These are phyloP conservation scores for Acaromyces ingoldii DNA, from an alignment of 1,284 basidiomycete genomes.

Conservation along the genomic window DNA sequence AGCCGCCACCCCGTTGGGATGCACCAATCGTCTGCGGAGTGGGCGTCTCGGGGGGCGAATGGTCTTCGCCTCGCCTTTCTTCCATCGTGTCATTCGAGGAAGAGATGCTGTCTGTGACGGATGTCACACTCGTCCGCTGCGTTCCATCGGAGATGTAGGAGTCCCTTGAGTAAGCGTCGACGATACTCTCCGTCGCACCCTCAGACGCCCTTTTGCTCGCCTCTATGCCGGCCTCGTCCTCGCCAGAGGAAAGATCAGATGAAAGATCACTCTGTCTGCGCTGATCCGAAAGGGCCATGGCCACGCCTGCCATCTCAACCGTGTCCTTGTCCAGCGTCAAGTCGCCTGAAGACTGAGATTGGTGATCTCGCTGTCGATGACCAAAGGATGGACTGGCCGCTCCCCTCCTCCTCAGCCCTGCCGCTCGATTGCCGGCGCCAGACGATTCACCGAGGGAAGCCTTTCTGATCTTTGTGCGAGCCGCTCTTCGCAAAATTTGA, in stretches of 20 bases:
- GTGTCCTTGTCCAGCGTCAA: too few species aligned
- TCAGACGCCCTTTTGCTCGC: conserved; percentile 26
- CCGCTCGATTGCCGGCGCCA: conserved; percentile 55
- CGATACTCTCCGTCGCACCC: conserved; percentile 35
- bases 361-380: background rate
- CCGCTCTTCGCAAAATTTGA: conserved; percentile 81
- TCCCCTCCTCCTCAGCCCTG: conserved; percentile 9
- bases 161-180: conserved; percentile 37
- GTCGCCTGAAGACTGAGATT: too few species aligned
- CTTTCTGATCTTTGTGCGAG: conserved; percentile 92
- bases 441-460: conserved; percentile 70
- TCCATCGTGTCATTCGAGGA: too few species aligned
- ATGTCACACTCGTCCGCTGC: conserved; percentile 36
- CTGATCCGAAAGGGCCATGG: background rate
- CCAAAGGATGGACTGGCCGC: background rate
- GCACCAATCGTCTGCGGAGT: conserved; percentile 19
- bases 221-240: background rate
- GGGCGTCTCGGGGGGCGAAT: conserved; percentile 26
- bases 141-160: conserved; percentile 37
- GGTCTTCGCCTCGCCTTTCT: background rate
- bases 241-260: conserved; percentile 7
- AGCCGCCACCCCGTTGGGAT: background rate
- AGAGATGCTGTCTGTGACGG: conserved; percentile 18
- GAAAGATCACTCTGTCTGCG: conserved; percentile 4
- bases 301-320: background rate